Conservation (phyloP, 495 filamentous ascomycete species). For the Pyrenopolyporus hunteri region DNA sequence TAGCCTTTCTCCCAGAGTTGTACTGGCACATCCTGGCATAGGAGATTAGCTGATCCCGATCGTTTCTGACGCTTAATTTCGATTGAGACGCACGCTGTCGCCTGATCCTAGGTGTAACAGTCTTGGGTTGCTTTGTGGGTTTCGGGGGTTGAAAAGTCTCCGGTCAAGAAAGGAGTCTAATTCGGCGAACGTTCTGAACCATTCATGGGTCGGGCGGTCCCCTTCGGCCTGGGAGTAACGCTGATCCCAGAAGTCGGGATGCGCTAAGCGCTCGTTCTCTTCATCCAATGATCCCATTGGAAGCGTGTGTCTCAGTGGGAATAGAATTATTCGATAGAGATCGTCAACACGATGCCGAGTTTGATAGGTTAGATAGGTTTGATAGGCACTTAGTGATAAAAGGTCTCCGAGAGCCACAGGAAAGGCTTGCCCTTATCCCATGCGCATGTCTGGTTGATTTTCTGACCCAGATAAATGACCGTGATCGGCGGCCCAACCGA, state of each 20-base stretch:
- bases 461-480: too few species aligned
- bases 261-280: slow-evolving; percentile 41
- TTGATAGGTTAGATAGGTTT: too few species aligned
- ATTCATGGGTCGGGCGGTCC: slow-evolving; percentile 52
- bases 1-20: slow-evolving; percentile 58
- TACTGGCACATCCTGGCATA: slow-evolving; percentile 54
- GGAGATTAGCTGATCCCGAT: slow-evolving; percentile 6
- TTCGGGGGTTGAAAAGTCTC: slow-evolving; percentile 45
- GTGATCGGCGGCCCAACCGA: too few species aligned
- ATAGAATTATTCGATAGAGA: too few species aligned
- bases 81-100: slow-evolving; percentile 54
- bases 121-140: slow-evolving; percentile 37
- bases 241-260: slow-evolving; percentile 59
- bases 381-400: too few species aligned
- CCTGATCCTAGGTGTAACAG: slow-evolving; percentile 66
- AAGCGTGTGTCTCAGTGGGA: too few species aligned
- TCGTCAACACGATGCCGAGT: too few species aligned
- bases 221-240: slow-evolving; percentile 49
- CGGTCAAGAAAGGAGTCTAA: slow-evolving; percentile 55
- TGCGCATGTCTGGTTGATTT: too few species aligned
- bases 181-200: slow-evolving; percentile 58
- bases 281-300: slow-evolving; percentile 23
- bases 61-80: neutral
- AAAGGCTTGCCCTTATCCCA: too few species aligned
- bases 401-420: too few species aligned